These are phyloP conservation scores for Metschnikowia matae DNA, from an alignment of 805 yeast species.

Conservation along the genomic window DNA sequence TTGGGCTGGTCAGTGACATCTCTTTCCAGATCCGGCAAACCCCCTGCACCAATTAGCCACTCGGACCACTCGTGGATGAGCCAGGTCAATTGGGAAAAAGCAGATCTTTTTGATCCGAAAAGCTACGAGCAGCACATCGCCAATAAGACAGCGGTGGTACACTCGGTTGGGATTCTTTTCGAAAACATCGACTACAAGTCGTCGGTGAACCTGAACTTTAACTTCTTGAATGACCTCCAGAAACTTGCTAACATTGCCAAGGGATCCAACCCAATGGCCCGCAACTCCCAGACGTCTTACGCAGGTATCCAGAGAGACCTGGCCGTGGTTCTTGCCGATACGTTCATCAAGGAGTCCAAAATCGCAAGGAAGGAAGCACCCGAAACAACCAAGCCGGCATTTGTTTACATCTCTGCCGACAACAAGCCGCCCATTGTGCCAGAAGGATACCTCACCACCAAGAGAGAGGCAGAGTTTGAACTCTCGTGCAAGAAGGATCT, in stretches of 20 bases:
- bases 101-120: slow-evolving; percentile 62
- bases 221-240: slow-evolving; percentile 30
- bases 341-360: slow-evolving; percentile 29
- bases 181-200: slow-evolving; percentile 69
- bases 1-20: slow-evolving; percentile 67
- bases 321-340: slow-evolving; percentile 60
- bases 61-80: slow-evolving; percentile 42
- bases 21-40: slow-evolving; percentile 59
- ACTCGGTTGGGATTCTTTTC: slow-evolving; percentile 72
- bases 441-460: slow-evolving; percentile 65
- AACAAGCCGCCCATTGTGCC: slow-evolving; percentile 62
- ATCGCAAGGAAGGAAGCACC: not conserved
- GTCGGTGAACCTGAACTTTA: slow-evolving; percentile 39
- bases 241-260: slow-evolving; percentile 30
- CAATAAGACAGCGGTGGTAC: slow-evolving; percentile 67
- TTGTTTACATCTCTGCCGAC: slow-evolving; percentile 82
- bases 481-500: slow-evolving; percentile 42
- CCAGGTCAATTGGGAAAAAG: slow-evolving; percentile 62
- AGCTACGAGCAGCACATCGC: slow-evolving; percentile 47
- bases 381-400: slow-evolving; percentile 25
- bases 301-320: slow-evolving; percentile 66
- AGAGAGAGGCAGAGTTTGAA: slow-evolving; percentile 71
- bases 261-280: slow-evolving; percentile 63
- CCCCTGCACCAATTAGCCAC: slow-evolving; percentile 32
- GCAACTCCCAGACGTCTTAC: slow-evolving; percentile 44